phyloP scores from a whole-genome alignment of 2,329 filamentous ascomycete genomes.

The Arthroderma sp. region DNA sequence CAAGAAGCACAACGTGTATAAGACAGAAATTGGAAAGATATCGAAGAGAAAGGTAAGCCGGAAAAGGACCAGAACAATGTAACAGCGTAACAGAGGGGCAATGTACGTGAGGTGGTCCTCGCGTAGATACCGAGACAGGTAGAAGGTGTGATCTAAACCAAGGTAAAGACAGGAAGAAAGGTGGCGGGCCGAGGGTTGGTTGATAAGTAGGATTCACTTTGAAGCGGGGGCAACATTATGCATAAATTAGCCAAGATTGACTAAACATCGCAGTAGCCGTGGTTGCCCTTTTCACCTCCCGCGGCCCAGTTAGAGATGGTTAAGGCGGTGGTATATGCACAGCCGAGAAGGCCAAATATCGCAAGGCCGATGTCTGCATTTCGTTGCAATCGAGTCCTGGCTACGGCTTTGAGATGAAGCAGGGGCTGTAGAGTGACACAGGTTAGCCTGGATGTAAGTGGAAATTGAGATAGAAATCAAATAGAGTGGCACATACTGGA shows the following conservation, averaged over 20 bases:
- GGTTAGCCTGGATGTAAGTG: slow-evolving; percentile 8
- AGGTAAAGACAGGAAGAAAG: no score
- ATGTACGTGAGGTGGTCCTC: no score
- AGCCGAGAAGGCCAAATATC: slow-evolving; percentile 70
- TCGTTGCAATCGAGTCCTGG: slow-evolving; percentile 53
- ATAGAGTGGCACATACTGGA: slow-evolving; percentile 53
- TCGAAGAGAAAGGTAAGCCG: no score
- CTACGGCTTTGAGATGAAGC: slow-evolving; percentile 73
- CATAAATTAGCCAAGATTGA: slow-evolving; percentile 1
- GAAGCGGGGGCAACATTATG: not conserved
- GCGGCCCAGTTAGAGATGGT: slow-evolving; percentile 78
- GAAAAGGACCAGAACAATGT: no score
- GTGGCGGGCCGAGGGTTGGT: no score
- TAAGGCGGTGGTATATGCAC: slow-evolving; percentile 80
- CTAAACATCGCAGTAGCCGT: slow-evolving; percentile 46
- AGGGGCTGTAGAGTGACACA: slow-evolving; percentile 51
- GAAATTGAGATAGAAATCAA: not conserved
- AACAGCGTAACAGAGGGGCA: no score
- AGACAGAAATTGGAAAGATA: no score
- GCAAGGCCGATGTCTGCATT: slow-evolving; percentile 62
- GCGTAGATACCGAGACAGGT: no score
- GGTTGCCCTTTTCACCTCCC: slow-evolving; percentile 40
- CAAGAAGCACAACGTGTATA: no score
- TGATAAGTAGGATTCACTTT: not conserved
- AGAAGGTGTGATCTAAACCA: no score